phyloP scores from a whole-genome alignment of 495 filamentous ascomycete species.

The Baudoinia panamericana region DNA sequence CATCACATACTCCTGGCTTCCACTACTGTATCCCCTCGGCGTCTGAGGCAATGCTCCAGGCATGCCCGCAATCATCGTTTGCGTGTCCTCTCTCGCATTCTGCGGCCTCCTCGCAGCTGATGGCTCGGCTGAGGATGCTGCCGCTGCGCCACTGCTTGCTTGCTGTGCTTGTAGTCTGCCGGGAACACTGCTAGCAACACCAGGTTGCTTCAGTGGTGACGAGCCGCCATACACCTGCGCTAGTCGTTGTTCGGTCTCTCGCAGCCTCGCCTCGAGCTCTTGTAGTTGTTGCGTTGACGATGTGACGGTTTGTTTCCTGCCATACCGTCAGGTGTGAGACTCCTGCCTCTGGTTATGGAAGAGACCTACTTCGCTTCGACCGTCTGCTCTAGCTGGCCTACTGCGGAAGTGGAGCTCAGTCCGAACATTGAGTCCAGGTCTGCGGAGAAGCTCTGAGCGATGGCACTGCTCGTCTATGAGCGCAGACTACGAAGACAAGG shows the following conservation, averaged over 20 bases:
- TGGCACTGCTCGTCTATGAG: conserved; percentile 44
- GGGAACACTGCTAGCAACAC: background rate
- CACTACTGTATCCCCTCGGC: conserved; percentile 8
- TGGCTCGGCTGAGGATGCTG: conserved; percentile 3
- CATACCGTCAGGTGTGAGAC: too few species aligned
- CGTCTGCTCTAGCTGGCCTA: conserved; percentile 62
- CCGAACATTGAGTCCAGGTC: conserved; percentile 77
- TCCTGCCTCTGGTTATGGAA: too few species aligned
- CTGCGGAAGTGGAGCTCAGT: conserved; percentile 55
- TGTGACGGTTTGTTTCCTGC: conserved; percentile 56
- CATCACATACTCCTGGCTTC: conserved; percentile 20
- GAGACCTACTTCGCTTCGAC: conserved; percentile 75
- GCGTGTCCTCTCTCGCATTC: conserved; percentile 4
- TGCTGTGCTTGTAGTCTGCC: background rate
- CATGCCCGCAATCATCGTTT: conserved; percentile 13
- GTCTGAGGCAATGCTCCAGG: conserved; percentile 14
- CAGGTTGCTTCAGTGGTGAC: conserved; percentile 13
- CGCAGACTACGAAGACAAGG: conserved; percentile 5
- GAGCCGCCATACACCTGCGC: conserved; percentile 30
- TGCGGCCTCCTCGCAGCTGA: conserved; percentile 2
- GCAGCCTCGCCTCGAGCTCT: conserved; percentile 67
- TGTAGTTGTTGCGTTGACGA: conserved; percentile 70
- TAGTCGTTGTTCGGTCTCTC: conserved; percentile 71
- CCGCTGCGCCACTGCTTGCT: conserved; percentile 3
- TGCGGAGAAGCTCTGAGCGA: conserved; percentile 74